These are phyloP conservation scores for Steccherinum ochraceum DNA, from an alignment of 768 basidiomycete genomes.

Conservation along the genomic window DNA sequence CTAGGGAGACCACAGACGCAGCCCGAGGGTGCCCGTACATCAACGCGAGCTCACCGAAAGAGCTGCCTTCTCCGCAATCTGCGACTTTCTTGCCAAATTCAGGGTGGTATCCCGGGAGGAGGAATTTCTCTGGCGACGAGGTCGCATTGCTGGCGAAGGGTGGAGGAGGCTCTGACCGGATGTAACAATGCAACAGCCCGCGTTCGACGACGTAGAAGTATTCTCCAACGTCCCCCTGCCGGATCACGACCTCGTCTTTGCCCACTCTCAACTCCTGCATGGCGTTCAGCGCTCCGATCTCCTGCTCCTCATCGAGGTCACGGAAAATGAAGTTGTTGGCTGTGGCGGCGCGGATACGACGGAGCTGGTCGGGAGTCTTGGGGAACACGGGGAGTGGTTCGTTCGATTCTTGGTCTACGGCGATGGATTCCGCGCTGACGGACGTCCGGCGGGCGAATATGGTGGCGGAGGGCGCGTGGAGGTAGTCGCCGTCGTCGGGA, in stretches of 20 bases:
- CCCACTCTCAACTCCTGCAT: conserved; percentile 83
- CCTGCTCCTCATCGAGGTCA: conserved; percentile 95
- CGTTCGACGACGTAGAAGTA: conserved; percentile 96
- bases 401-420: conserved; percentile 61
- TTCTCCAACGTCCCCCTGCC: conserved; percentile 95
- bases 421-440: conserved; percentile 93
- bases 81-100: conserved; percentile 78
- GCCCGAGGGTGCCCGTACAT: conserved; percentile 98
- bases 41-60: conserved; percentile 93
- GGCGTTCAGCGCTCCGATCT: conserved; percentile 85
- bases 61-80: conserved; percentile 77
- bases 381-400: conserved; percentile 68
- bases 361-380: conserved; percentile 80
- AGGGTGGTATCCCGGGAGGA: conserved; percentile 60
- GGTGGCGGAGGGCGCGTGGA: conserved; percentile 69
- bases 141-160: conserved; percentile 48
- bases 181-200: conserved; percentile 81
- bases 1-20: conserved; percentile 85
- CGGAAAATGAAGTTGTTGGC: conserved; percentile 90
- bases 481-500: conserved; percentile 51
- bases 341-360: conserved; percentile 83
- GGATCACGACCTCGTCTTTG: conserved; percentile 84
- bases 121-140: conserved; percentile 44
- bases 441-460: conserved; percentile 89
- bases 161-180: conserved; percentile 60